Evolutionary conservation across 441 rosid genomes (phyloP), one percentile per base, ranked within the genome.

Genomic region (Adansonia grandidieri): DNA sequence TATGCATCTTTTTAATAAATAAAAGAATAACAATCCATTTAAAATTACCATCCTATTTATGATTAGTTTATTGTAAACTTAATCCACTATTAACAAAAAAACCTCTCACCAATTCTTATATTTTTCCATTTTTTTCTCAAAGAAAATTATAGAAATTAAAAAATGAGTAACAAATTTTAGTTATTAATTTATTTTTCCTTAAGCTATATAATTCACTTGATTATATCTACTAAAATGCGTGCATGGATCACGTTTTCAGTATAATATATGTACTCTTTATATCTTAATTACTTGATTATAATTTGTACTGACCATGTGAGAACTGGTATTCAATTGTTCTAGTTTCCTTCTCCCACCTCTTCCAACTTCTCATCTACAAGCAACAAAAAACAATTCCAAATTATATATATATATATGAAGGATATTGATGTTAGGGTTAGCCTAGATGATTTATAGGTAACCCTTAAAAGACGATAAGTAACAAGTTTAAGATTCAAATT

Each of bases 281-380:
- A 8, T 10, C 24, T 53, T 1, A 3, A 5, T 42, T 4, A 3
- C 4, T 2, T 15, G 64, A 22, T 40, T 0, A n/a, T 4, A 63
- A 40, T 22, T 60, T 71, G 20, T 28, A 78, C 82, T 73, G 9
- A 89, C 94, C 95, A 11, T 91, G 84, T 0, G 93, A 80, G 77
- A 90, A 89, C 69, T 88, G 90, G 79, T 91, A 91, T 44, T 91
- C 95, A 0, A 84, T 75, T 0, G 95, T 88, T 83, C 78, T 83
- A 0, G 91, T 91, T 79, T 91, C 95, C 66, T 83, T 85, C 66
- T 91, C 95, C 95, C 95, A 91, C 17, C 13, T 70, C 79, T 86
- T 89, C 93, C 95, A 91, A 0, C 82, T 82, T 63, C 82, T 86
- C 95, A 91, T 91, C 95, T 91, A 3, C 24, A 74, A 9, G 4